Evolutionary conservation across 2,329 filamentous ascomycete species (phyloP), one percentile per base, ranked within the genome.

Genomic region (Botrytis cinerea): DNA sequence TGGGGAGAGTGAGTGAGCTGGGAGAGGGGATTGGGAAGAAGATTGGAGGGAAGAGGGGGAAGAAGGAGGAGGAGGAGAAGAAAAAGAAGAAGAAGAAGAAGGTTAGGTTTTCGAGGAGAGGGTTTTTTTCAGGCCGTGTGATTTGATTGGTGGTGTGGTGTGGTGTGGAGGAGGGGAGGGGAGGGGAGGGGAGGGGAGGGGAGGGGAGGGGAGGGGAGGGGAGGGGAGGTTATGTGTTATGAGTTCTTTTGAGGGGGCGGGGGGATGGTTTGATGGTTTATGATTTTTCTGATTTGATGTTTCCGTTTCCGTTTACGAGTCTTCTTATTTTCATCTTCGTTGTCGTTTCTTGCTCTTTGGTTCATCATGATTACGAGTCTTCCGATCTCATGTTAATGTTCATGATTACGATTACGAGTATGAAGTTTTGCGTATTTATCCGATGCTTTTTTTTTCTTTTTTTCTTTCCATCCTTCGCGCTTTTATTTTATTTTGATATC

Each of bases 61-160:
- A 68, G 35, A 54, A 54, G 14, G 38, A 18, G 64, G 28, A 40
- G 64, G 54, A 68, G 7, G 8, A 40, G 64, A 54, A 68, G 7
- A 9, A 38, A 46, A 68, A 68, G n/a, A 68, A 68, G n/a, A 68
- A 68, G n/a, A 40, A 38, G 7, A 38, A 38, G 64, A 68, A 68
- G n/a, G 54, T 71, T 62, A 64, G 59, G 43, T 71, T 71, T 43
- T 22, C 57, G 32, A 63, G n/a, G 69, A 51, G 43, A 32, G 46
- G 43, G 0, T 40, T 59, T n/a, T n/a, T 51, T 51, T 28, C 46
- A 22, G 18, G 35, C 4, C 32, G 46, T n/a, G 25, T 8, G 38
- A 40, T 35, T 35, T 35, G 35, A 35, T 35, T 35, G 35, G 5
- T 12, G 59, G 2, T 12, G 28, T 22, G 32, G 32, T 40, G 32